A percentile compares a stretch with the other conserved stretches of the same genome.
Conservation (phyloP, 495 filamentous ascomycete genomes). For the Lasiosphaeris hirsuta region DNA sequence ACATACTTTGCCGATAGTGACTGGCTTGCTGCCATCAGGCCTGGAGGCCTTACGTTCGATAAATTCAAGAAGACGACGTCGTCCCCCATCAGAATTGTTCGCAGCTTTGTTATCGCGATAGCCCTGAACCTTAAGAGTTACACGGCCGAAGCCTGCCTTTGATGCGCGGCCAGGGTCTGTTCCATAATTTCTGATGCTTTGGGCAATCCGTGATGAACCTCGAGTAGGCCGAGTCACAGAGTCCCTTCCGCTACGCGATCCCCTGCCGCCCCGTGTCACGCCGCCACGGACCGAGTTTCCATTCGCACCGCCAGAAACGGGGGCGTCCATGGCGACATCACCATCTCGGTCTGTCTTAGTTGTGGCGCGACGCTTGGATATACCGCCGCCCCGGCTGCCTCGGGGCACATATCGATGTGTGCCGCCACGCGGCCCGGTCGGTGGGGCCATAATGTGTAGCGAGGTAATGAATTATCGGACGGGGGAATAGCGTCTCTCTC, state of each 20-base stretch:
- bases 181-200: constrained; percentile 24
- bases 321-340: constrained; percentile 73
- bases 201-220: constrained; percentile 16
- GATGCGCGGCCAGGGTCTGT: constrained; percentile 4
- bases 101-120: constrained; percentile 75
- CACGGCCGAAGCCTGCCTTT: constrained; percentile 27
- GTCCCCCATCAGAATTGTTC: constrained; percentile 64
- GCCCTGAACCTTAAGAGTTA: constrained; percentile 58
- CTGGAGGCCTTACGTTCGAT: constrained; percentile 74
- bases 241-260: not conserved
- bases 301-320: constrained; percentile 32
- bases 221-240: constrained; percentile 1
- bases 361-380: constrained; percentile 60
- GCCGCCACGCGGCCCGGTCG: constrained; percentile 32
- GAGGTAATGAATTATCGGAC: not conserved
- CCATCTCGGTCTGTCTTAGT: constrained; percentile 71
- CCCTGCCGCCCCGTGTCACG: constrained; percentile 5
- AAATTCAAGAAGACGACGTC: constrained; percentile 68
- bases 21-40: constrained; percentile 46
- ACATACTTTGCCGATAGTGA: constrained; percentile 85
- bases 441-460: constrained; percentile 37
- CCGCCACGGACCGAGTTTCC: constrained; percentile 15
- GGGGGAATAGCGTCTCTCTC: not conserved
- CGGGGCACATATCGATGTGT: not conserved
- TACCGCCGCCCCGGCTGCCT: constrained; percentile 51